Percentiles rank a stretch among this genome's conserved stretches.
These are phyloP conservation scores for Hymenoscyphus fraxineus DNA, from an alignment of 2,329 filamentous ascomycete species.

Conservation along the genomic window DNA sequence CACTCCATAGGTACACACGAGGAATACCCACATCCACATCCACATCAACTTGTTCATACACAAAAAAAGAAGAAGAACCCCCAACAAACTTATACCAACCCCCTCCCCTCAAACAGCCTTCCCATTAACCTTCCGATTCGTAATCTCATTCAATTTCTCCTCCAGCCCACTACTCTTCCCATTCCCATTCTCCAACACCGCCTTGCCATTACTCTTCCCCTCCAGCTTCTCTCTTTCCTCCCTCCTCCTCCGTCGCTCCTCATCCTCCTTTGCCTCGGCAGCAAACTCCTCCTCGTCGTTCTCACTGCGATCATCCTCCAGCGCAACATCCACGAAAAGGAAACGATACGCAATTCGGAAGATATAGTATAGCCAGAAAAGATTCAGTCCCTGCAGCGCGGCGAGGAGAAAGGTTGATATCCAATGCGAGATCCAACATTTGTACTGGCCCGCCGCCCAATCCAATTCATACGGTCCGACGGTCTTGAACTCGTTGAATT, in stretches of 20 bases:
- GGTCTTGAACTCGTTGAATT: constrained; percentile 71
- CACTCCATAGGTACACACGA: background rate
- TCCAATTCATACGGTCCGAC: constrained; percentile 72
- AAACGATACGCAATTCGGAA: constrained; percentile 71
- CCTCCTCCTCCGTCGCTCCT: background rate
- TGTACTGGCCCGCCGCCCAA: constrained; percentile 75
- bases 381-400: constrained; percentile 68
- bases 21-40: background rate
- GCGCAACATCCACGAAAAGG: constrained; percentile 51
- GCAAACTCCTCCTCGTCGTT: constrained; percentile 49
- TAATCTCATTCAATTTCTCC: constrained; percentile 18
- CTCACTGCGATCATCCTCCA: constrained; percentile 70
- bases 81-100: background rate
- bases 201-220: constrained; percentile 10
- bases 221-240: background rate
- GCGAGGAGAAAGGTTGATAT: constrained; percentile 65
- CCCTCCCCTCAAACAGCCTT: constrained; percentile 4
- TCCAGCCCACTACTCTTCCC: constrained; percentile 20
- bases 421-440: constrained; percentile 65
- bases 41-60: background rate
- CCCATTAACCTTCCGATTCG: constrained; percentile 21
- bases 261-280: constrained; percentile 13
- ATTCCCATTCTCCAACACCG: constrained; percentile 10
- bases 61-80: background rate
- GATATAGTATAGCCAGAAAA: constrained; percentile 81